phyloP scores from a whole-genome alignment of 345 rosid species.

The Euphorbia lathyris region DNA sequence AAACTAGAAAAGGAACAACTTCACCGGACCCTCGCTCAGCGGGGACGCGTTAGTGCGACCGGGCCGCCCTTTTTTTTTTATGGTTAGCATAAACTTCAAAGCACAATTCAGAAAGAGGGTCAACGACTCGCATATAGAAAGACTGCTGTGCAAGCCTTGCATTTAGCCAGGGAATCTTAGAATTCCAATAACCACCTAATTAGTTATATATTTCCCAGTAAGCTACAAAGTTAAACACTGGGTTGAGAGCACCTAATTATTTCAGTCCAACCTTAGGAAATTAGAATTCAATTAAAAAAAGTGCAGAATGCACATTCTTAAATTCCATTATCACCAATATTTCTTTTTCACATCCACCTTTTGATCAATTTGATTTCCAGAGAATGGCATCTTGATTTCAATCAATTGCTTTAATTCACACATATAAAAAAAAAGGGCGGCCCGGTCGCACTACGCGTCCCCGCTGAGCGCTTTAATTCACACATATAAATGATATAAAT shows the following conservation, averaged over 20 bases:
- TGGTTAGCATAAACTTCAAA: neutral
- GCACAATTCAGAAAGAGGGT: neutral
- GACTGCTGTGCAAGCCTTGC: neutral
- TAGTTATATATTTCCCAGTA: slow-evolving; percentile 1
- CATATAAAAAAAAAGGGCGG: no score
- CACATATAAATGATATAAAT: neutral
- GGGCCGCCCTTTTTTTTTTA: no score
- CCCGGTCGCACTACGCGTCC: no score
- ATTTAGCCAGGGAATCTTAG: neutral
- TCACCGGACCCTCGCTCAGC: no score
- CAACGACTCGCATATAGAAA: neutral
- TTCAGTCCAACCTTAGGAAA: neutral
- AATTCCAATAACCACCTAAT: neutral
- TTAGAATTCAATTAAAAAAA: neutral
- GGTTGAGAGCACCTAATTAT: neutral
- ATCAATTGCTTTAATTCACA: neutral
- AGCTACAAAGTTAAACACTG: neutral
- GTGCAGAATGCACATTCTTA: neutral
- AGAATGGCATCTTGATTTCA: neutral
- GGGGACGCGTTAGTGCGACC: no score
- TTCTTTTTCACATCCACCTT: neutral
- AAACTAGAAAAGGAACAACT: no score
- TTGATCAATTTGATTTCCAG: neutral
- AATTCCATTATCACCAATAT: neutral
- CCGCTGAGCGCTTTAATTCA: neutral